Conservation (phyloP, 345 rosid species). For the Gynandropsis gynandra region DNA sequence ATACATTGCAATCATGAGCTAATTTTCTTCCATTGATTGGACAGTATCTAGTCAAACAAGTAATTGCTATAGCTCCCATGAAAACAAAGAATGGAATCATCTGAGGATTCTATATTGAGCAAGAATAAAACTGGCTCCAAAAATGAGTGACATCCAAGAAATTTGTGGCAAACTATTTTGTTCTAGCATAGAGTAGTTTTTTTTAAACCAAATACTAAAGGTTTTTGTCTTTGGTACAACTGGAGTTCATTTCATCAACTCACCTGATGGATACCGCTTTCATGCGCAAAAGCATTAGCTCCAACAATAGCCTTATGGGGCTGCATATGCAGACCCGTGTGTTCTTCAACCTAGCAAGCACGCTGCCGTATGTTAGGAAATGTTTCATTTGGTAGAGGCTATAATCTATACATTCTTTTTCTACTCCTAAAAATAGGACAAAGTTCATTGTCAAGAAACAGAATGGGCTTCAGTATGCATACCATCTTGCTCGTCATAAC, state of each 20-base stretch:
- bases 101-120: too few species aligned
- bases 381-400: background rate
- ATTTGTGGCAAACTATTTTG: too few species aligned
- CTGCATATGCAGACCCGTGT: slow-evolving; percentile 65
- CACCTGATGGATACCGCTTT: slow-evolving; percentile 91
- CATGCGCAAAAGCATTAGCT: slow-evolving; percentile 89
- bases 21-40: background rate
- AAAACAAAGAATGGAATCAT: too few species aligned
- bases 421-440: background rate
- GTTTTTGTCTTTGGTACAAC: too few species aligned
- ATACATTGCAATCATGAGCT: background rate
- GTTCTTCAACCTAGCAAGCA: slow-evolving; percentile 62
- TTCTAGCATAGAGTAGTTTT: too few species aligned
- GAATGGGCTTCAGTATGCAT: slow-evolving; percentile 5
- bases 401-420: background rate
- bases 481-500: slow-evolving; percentile 97
- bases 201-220: too few species aligned
- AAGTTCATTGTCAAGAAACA: background rate
- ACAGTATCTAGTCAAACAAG: background rate
- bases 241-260: slow-evolving; percentile 1
- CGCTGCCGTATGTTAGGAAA: background rate
- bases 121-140: too few species aligned
- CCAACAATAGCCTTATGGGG: slow-evolving; percentile 93
- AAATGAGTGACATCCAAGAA: too few species aligned
- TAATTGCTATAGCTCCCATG: background rate